These are phyloP conservation scores for Spergularia bocconei DNA, from an alignment of 148 eudicot species.

Conservation along the genomic window DNA sequence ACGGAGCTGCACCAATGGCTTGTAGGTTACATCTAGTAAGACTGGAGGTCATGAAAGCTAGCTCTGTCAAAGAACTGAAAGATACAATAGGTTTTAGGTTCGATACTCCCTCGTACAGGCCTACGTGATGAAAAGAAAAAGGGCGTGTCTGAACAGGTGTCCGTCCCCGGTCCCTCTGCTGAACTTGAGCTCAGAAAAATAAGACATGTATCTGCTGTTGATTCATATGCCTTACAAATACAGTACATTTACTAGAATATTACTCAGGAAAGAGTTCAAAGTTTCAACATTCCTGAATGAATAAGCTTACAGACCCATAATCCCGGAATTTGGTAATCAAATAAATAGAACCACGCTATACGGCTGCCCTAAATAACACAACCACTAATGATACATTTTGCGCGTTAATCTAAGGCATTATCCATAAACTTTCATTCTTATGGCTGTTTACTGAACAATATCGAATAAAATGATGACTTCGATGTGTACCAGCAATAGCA, in stretches of 20 bases:
- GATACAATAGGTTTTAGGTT: too few species aligned
- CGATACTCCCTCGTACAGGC: too few species aligned
- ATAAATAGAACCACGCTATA: slow-evolving; percentile 1
- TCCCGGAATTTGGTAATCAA: slow-evolving; percentile 6
- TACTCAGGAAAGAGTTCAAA: slow-evolving; percentile 18
- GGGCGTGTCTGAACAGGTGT: too few species aligned
- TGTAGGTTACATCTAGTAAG: too few species aligned
- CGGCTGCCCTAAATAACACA: background rate
- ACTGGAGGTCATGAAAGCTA: too few species aligned
- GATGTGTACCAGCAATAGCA: slow-evolving; percentile 18
- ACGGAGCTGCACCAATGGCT: too few species aligned
- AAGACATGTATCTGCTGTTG: background rate
- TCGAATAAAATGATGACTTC: slow-evolving; percentile 19
- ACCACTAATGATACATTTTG: slow-evolving; percentile 15
- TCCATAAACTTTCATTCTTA: slow-evolving; percentile 18
- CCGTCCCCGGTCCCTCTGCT: too few species aligned
- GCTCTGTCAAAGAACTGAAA: too few species aligned
- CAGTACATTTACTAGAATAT: background rate
- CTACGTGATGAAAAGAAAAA: too few species aligned
- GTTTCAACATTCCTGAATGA: background rate
- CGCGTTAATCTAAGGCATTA: background rate
- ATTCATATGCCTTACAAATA: background rate
- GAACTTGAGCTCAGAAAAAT: too few species aligned
- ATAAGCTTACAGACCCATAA: background rate
- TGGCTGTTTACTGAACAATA: slow-evolving; percentile 18